Conservation (phyloP, 495 filamentous ascomycete genomes). For the Geoglossum glabrum region DNA sequence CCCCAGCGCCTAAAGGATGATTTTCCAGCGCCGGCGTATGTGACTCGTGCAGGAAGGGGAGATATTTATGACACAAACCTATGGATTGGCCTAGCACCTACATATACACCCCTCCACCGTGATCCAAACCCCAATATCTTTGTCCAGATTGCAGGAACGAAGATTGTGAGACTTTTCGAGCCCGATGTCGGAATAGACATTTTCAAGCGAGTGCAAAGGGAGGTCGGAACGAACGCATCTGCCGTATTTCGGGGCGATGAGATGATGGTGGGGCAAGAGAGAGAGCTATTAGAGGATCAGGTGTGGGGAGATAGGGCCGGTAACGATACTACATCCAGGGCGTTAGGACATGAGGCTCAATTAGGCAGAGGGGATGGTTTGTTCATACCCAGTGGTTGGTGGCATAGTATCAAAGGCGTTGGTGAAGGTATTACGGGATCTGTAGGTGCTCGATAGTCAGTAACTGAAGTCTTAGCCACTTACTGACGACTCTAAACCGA, state of each 20-base stretch:
- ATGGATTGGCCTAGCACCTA: conserved; percentile 74
- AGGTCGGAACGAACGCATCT: conserved; percentile 26
- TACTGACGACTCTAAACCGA: conserved; percentile 6
- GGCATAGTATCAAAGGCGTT: conserved; percentile 75
- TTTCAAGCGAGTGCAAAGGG: conserved; percentile 33
- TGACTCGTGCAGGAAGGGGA: conserved; percentile 36
- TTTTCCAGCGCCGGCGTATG: conserved; percentile 44
- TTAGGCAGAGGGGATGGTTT: conserved; percentile 49
- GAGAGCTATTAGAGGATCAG: conserved; percentile 36
- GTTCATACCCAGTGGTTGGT: conserved; percentile 87
- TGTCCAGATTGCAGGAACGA: conserved; percentile 57
- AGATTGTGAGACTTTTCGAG: conserved; percentile 47
- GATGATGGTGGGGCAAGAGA: conserved; percentile 75
- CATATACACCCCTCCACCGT: conserved; percentile 71
- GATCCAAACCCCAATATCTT: conserved; percentile 94
- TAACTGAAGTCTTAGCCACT: not conserved
- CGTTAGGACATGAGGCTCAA: conserved; percentile 29
- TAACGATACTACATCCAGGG: not conserved
- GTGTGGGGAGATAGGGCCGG: conserved; percentile 40
- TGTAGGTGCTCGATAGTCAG: conserved; percentile 23
- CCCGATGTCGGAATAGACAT: conserved; percentile 39
- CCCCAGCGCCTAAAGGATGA: conserved; percentile 40
- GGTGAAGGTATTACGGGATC: conserved; percentile 44
- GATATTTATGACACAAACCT: conserved; percentile 74
- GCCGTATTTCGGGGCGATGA: conserved; percentile 55